Evolutionary conservation across 148 eudicot species (phyloP).

Genomic region (Euryodendron excelsum): DNA sequence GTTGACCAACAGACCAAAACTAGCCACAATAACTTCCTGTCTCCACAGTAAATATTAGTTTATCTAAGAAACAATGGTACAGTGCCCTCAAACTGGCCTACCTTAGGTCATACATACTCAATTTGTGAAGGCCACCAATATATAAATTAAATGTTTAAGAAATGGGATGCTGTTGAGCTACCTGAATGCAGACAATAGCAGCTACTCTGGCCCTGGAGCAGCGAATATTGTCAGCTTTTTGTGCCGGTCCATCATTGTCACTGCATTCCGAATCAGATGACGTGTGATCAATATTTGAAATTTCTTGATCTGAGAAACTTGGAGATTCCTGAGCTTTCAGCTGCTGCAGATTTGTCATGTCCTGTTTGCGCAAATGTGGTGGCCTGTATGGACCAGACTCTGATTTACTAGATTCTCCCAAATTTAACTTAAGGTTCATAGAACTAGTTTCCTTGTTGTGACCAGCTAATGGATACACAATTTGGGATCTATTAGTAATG

Average conservation of each 20-base stretch:
- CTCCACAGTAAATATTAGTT: neutral
- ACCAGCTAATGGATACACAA: constrained; percentile 28
- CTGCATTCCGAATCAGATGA: constrained; percentile 97
- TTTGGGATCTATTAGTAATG: constrained; percentile 35
- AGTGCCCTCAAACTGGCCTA: neutral
- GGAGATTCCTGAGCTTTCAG: constrained; percentile 30
- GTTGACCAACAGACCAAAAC: neutral
- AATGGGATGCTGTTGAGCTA: constrained; percentile 20
- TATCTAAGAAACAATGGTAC: neutral
- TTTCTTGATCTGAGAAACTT: constrained; percentile 41
- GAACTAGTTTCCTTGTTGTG: constrained; percentile 36
- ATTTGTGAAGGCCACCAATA: neutral
- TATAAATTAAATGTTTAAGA: neutral
- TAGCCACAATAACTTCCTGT: neutral
- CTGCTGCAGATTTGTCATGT: constrained; percentile 31
- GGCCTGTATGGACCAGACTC: constrained; percentile 78
- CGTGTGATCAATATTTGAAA: constrained; percentile 34
- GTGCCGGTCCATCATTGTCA: constrained; percentile 62
- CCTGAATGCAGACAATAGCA: constrained; percentile 92
- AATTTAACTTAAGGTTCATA: constrained; percentile 19
- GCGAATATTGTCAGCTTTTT: constrained; percentile 35
- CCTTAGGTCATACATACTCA: neutral
- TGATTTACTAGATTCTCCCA: constrained; percentile 39
- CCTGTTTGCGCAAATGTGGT: constrained; percentile 80
- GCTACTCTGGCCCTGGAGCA: constrained; percentile 76